Conservation (phyloP, 192 early-diverging fungal species). For the Phycomyces blakesleeanus region DNA sequence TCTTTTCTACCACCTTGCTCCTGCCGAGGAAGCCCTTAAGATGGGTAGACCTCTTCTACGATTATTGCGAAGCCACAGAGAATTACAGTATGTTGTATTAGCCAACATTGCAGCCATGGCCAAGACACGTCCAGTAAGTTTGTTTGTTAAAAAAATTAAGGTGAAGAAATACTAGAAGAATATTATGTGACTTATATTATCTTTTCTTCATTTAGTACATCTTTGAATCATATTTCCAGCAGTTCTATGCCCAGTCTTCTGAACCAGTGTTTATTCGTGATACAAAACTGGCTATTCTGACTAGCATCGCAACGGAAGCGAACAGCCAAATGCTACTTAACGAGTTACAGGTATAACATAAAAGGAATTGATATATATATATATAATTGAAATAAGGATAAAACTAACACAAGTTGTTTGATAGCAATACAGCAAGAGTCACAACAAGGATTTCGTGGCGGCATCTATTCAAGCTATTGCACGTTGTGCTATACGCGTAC, state of each 20-base stretch:
- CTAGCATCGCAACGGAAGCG: conserved; percentile 56
- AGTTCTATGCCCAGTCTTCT: conserved; percentile 77
- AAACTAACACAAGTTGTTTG: background rate
- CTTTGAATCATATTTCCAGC: conserved; percentile 67
- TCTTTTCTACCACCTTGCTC: conserved; percentile 66
- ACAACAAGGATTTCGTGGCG: conserved; percentile 62
- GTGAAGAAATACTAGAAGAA: background rate
- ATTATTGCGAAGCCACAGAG: conserved; percentile 64
- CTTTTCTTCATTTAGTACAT: conserved; percentile 40
- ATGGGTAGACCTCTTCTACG: conserved; percentile 74
- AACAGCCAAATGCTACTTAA: conserved; percentile 67
- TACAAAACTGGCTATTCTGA: conserved; percentile 84
- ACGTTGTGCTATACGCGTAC: conserved; percentile 53
- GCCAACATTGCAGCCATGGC: conserved; percentile 77
- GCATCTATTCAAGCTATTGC: conserved; percentile 62
- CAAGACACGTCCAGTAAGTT: conserved; percentile 51
- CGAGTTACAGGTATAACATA: conserved; percentile 62
- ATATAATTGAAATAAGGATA: background rate
- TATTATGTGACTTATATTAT: background rate
- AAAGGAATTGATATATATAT: background rate
- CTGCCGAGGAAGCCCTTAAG: conserved; percentile 47
- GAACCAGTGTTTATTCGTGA: conserved; percentile 78
- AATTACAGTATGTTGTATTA: conserved; percentile 75
- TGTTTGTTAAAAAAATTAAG: too few species aligned
- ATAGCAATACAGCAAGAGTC: conserved; percentile 66